A percentile compares a stretch with the other conserved stretches of the same genome.
Evolutionary conservation across 1,284 basidiomycete species (phyloP).

Genomic region (Cryptococcus depauperatus): DNA sequence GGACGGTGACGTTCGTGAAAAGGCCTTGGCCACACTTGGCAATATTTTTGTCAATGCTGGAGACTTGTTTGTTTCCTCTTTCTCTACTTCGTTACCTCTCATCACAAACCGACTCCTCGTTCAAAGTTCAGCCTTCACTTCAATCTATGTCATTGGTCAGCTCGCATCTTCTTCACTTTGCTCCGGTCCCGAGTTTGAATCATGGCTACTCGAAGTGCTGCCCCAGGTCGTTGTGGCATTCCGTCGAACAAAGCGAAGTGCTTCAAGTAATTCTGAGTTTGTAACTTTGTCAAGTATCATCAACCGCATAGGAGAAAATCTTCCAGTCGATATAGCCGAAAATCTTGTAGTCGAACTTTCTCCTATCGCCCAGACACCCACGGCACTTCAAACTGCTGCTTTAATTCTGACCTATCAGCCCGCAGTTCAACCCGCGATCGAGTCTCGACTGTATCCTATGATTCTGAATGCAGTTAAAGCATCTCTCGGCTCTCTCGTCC

Average conservation of each 20-base stretch:
- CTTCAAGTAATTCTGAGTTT: slow-evolving; percentile 71
- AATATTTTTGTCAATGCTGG: slow-evolving; percentile 80
- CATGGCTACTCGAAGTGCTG: slow-evolving; percentile 71
- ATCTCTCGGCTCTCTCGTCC: slow-evolving; percentile 61
- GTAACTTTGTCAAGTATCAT: slow-evolving; percentile 56
- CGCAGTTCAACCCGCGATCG: slow-evolving; percentile 61
- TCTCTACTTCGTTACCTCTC: slow-evolving; percentile 51
- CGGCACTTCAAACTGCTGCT: slow-evolving; percentile 62
- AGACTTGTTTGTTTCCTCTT: slow-evolving; percentile 51
- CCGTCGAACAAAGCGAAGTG: slow-evolving; percentile 66
- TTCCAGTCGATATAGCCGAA: slow-evolving; percentile 57
- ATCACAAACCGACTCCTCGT: slow-evolving; percentile 65
- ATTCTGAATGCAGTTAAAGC: slow-evolving; percentile 68
- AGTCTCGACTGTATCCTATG: slow-evolving; percentile 58
- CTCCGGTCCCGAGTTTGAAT: slow-evolving; percentile 48
- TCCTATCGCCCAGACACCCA: slow-evolving; percentile 67
- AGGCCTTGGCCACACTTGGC: slow-evolving; percentile 73
- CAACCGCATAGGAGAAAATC: slow-evolving; percentile 50
- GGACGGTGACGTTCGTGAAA: slow-evolving; percentile 79
- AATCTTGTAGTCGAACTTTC: slow-evolving; percentile 65
- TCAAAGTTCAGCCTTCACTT: slow-evolving; percentile 49
- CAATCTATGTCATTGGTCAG: slow-evolving; percentile 47
- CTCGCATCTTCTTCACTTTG: slow-evolving; percentile 46
- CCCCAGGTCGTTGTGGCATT: slow-evolving; percentile 70
- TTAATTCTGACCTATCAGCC: slow-evolving; percentile 64